Evolutionary conservation across 148 eudicot genomes (phyloP), one percentile per base, ranked within the genome.

Genomic region (Camellia lanceoleosa): DNA sequence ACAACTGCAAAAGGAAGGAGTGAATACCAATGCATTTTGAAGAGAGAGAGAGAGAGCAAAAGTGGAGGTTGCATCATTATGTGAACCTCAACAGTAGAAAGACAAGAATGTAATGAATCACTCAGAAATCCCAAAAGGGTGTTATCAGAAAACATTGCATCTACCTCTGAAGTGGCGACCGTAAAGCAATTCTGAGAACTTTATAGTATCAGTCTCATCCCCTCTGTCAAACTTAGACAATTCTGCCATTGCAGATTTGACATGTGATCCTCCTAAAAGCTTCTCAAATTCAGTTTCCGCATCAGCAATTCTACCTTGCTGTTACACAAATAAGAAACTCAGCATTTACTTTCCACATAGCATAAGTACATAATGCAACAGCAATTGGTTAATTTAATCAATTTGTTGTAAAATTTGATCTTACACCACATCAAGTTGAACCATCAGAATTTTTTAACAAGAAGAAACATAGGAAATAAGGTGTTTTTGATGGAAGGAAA

Each of bases 1-100:
- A 96, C 94, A 93, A 96, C 99, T 96, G 99, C 99, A 92, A 93
- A 96, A 92, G 87, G 84, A 85, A 82, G 56, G 70, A 86, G 91
- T 91, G 78, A 92, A 93, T 81, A 85, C 67, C 81, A 79, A 78
- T 54, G 81, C 73, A 84, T 75, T 90, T 77, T 72, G 86, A 68
- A 68, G 9, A 41, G 67, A 72, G 4, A 49, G 71, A 72, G 58
- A 42, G 49, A 77, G 42, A 73, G 18, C 30, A 71, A 68, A 3
- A 44, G 3, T 47, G 72, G 52, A 10, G 49, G 47, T 47, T 46
- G 54, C 66, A 71, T 19, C 20, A 30, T 42, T 67, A 59, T 74
- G 67, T 42, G 23, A 43, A 52, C 67, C 67, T 7, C 30, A 55
- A 12, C 46, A 61, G 63, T 19, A 61, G 4, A 49, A 7, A 59